A percentile compares a stretch with the other conserved stretches of the same genome.
Conservation (phyloP, 257 asterid species). For the Fraxinus quadrangulata region DNA sequence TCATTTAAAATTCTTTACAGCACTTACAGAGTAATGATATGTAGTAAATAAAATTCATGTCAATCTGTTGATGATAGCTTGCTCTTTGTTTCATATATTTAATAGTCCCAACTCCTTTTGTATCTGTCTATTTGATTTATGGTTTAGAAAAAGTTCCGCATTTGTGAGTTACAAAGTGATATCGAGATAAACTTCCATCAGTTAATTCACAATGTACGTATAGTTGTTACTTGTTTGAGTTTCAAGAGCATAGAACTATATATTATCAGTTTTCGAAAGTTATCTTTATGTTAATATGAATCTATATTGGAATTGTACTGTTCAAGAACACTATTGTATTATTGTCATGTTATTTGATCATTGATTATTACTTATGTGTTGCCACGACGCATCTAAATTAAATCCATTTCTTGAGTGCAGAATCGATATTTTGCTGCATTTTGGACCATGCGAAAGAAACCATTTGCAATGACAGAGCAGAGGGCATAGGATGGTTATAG, state of each 20-base stretch:
- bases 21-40: neutral
- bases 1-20: neutral
- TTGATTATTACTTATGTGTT: neutral
- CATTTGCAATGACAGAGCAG: conserved; percentile 12
- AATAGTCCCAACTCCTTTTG: neutral
- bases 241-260: neutral
- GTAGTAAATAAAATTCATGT: neutral
- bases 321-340: neutral
- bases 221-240: neutral
- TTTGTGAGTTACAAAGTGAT: neutral
- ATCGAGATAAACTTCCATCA: neutral
- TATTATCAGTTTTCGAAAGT: neutral
- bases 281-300: neutral
- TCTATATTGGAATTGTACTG: neutral
- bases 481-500: neutral
- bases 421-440: conserved; percentile 79
- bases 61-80: neutral
- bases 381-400: neutral
- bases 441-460: conserved; percentile 86
- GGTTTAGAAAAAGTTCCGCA: neutral
- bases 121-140: neutral
- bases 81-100: neutral
- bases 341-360: neutral
- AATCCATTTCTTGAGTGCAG: conserved; percentile 39
- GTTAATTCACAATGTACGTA: neutral